A percentile compares a stretch with the other conserved stretches of the same genome.
Evolutionary conservation across 2,329 filamentous ascomycete genomes (phyloP).

Genomic region (Cytospora mali): DNA sequence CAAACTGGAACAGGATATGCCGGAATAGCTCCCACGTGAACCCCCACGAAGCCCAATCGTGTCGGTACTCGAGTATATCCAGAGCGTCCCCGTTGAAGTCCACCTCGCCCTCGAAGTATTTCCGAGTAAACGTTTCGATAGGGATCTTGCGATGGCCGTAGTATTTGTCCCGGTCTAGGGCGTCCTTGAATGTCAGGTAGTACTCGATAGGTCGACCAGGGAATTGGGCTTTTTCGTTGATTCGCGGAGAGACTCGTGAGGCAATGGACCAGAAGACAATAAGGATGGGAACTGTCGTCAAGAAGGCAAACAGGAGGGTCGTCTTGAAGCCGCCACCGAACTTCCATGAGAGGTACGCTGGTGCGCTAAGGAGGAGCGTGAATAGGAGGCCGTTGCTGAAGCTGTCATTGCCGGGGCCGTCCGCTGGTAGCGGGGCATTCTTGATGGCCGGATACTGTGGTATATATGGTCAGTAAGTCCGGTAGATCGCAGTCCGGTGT

Average conservation of each 20-base stretch:
- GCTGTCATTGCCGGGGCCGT: conserved; percentile 77
- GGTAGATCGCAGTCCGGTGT: neutral
- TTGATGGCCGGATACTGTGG: conserved; percentile 81
- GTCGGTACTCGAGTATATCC: conserved; percentile 87
- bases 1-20: conserved; percentile 84
- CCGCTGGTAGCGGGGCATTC: conserved; percentile 90
- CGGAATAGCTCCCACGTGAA: conserved; percentile 85
- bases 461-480: neutral
- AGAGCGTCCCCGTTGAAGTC: conserved; percentile 93
- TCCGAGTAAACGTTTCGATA: conserved; percentile 93
- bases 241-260: conserved; percentile 81
- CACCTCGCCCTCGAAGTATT: conserved; percentile 94
- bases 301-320: conserved; percentile 79
- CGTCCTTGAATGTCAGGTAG: conserved; percentile 81
- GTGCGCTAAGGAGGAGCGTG: conserved; percentile 68
- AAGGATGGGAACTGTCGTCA: conserved; percentile 79
- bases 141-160: conserved; percentile 78
- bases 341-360: conserved; percentile 80
- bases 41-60: conserved; percentile 94
- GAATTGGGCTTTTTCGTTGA: conserved; percentile 86
- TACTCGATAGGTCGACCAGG: conserved; percentile 86
- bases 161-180: conserved; percentile 64
- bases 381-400: conserved; percentile 85
- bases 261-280: conserved; percentile 78
- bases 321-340: conserved; percentile 85